Conservation (phyloP, 805 yeast species). For the Candida succiphila region DNA sequence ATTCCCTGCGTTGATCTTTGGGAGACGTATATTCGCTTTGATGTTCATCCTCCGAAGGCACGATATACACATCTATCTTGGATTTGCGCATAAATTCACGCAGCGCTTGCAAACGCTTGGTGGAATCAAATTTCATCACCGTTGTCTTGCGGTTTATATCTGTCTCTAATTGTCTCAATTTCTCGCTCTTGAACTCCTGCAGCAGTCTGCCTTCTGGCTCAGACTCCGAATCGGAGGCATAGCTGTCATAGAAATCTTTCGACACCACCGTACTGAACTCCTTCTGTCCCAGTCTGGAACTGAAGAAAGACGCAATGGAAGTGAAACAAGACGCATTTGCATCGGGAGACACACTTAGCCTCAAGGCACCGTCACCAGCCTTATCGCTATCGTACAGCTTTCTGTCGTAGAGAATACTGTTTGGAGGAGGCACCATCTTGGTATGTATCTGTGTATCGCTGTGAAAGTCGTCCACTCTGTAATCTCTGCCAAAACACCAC, state of each 20-base stretch:
- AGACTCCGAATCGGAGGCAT: not conserved
- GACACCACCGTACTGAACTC: not conserved
- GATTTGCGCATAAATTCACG: slow-evolving; percentile 34
- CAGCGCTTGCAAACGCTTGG: slow-evolving; percentile 26
- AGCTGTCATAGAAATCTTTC: not conserved
- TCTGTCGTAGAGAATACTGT: too few relatives aligned
- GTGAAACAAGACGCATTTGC: not conserved
- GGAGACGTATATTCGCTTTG: slow-evolving; percentile 81
- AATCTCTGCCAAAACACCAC: too few relatives aligned
- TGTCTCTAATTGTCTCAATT: not conserved
- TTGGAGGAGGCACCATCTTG: too few relatives aligned
- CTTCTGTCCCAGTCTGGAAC: too few relatives aligned
- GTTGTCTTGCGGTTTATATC: not conserved
- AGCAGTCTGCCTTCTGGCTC: not conserved
- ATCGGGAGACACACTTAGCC: not conserved
- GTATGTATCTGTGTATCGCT: too few relatives aligned
- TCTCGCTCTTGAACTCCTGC: not conserved
- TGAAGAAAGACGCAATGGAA: not conserved
- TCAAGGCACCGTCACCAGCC: slow-evolving; percentile 1
- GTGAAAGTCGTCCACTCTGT: too few relatives aligned
- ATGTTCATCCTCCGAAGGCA: slow-evolving; percentile 83
- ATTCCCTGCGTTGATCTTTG: slow-evolving; percentile 76
- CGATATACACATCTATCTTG: slow-evolving; percentile 42
- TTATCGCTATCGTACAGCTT: too few relatives aligned
- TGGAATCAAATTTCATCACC: slow-evolving; percentile 20